Conservation (phyloP, 225 moss, liverwort and hornwort genomes). For the Sphagnum tenellum region DNA sequence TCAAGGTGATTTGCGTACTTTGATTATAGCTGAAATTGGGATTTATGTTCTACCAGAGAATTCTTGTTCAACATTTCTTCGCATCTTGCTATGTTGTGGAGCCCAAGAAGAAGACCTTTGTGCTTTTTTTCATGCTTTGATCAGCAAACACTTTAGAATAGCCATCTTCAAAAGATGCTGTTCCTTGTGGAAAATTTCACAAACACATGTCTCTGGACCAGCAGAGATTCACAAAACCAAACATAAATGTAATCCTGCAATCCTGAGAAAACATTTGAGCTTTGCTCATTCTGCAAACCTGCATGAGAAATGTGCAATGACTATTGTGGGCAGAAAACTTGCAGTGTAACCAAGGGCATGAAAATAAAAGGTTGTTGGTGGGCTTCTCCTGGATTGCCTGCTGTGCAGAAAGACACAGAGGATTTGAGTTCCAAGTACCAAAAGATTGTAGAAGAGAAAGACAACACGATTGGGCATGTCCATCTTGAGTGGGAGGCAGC, state of each 20-base stretch:
- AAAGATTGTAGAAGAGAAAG: constrained; percentile 15
- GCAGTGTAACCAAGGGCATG: too few relatives aligned
- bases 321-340: too few relatives aligned
- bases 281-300: neutral
- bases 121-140: too few relatives aligned
- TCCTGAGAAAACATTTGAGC: neutral
- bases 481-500: constrained; percentile 44
- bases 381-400: neutral
- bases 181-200: too few relatives aligned
- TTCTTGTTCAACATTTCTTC: neutral
- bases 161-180: too few relatives aligned
- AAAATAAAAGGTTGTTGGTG: too few relatives aligned
- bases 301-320: constrained; percentile 7
- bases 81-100: too few relatives aligned
- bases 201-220: too few relatives aligned
- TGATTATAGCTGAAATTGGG: constrained; percentile 9
- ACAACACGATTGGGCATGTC: constrained; percentile 29
- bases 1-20: constrained; percentile 23
- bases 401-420: constrained; percentile 17
- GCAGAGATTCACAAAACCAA: too few relatives aligned
- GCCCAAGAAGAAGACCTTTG: too few relatives aligned
- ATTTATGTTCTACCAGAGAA: constrained; percentile 14
- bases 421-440: constrained; percentile 11
- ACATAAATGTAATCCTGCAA: too few relatives aligned
- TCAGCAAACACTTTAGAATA: too few relatives aligned